These are phyloP conservation scores for Agaricus sinodeliciosus DNA, from an alignment of 768 basidiomycete genomes.

Conservation along the genomic window DNA sequence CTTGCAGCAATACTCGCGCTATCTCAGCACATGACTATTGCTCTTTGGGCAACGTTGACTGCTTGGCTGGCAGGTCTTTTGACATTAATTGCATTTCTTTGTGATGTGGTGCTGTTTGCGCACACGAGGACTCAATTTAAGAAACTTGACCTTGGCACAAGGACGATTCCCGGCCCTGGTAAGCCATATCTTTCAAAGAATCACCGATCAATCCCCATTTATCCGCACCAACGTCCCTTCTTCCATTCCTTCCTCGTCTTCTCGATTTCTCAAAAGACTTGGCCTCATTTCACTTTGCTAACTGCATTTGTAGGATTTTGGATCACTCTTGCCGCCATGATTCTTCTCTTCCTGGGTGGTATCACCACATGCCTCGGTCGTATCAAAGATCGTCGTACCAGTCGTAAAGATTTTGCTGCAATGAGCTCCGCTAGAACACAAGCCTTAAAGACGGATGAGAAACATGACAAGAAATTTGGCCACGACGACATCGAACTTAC, in stretches of 20 bases:
- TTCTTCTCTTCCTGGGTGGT: constrained; percentile 11
- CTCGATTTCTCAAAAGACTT: neutral
- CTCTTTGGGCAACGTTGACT: constrained; percentile 57
- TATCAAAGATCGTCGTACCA: neutral
- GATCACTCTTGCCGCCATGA: constrained; percentile 11
- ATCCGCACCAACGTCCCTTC: neutral
- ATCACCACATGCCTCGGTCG: constrained; percentile 12
- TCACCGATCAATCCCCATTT: constrained; percentile 6
- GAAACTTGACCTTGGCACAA: constrained; percentile 37
- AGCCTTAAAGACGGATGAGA: neutral
- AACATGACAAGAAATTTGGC: neutral
- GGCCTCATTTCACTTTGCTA: neutral
- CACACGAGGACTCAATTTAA: constrained; percentile 52
- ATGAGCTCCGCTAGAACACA: neutral
- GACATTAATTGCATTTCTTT: constrained; percentile 65
- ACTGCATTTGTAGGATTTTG: constrained; percentile 9
- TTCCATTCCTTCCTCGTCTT: neutral
- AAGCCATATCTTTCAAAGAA: constrained; percentile 15
- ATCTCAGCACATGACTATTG: constrained; percentile 48
- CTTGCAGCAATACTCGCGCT: constrained; percentile 59
- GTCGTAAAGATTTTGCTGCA: neutral
- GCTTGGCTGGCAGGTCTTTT: constrained; percentile 66
- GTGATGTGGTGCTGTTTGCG: constrained; percentile 70
- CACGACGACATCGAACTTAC: neutral
- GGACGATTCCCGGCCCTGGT: constrained; percentile 62